Percentiles rank a stretch among this genome's conserved stretches.
Conservation (phyloP, 2,329 filamentous ascomycete species). For the Fusarium caatingaense region DNA sequence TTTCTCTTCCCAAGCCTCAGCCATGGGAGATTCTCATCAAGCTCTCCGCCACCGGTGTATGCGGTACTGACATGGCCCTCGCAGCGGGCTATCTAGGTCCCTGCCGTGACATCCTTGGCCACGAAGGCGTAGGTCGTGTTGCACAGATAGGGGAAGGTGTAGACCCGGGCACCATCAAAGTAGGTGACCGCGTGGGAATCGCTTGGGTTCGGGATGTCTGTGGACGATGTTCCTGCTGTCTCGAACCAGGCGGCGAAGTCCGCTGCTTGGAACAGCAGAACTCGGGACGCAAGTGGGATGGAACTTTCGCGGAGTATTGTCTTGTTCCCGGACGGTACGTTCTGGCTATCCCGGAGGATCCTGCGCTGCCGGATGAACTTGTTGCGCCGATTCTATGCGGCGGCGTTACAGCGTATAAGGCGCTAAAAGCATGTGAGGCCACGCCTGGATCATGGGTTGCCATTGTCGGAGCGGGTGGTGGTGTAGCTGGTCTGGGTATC, state of each 20-base stretch:
- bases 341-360: conserved; percentile 40
- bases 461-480: conserved; percentile 54
- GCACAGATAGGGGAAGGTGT: conserved; percentile 16
- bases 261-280: conserved; percentile 51
- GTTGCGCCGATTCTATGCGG: conserved; percentile 57
- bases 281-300: conserved; percentile 51
- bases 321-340: conserved; percentile 52
- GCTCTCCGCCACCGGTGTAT: conserved; percentile 30
- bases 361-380: conserved; percentile 48
- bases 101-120: conserved; percentile 30
- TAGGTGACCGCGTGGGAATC: conserved; percentile 22
- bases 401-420: conserved; percentile 58
- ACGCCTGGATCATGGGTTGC: conserved; percentile 52
- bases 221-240: conserved; percentile 51
- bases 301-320: conserved; percentile 55
- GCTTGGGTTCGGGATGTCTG: conserved; percentile 47
- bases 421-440: conserved; percentile 49
- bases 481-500: conserved; percentile 54
- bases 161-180: background rate
- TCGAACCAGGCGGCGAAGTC: conserved; percentile 50
- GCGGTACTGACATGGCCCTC: conserved; percentile 37
- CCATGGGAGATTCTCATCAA: conserved; percentile 35
- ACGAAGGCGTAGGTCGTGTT: conserved; percentile 36
- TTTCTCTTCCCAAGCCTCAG: background rate
- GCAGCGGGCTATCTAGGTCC: conserved; percentile 33